Evolutionary conservation across 148 eudicot species (phyloP).

Genomic region (Gaultheria prostrata): DNA sequence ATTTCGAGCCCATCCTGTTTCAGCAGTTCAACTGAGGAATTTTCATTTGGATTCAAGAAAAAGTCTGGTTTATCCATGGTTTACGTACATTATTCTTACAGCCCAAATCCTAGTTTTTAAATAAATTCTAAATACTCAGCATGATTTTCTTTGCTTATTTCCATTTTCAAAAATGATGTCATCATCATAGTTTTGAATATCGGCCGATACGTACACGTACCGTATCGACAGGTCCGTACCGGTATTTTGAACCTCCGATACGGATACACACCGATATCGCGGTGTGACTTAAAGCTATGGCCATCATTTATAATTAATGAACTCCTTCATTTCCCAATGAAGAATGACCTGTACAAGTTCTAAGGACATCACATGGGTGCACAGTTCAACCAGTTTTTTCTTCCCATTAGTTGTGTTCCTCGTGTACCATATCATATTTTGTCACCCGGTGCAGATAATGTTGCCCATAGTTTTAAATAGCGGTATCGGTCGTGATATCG

Average conservation of each 20-base stretch:
- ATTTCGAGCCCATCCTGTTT: background rate
- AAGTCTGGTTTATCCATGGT: background rate
- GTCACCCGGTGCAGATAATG: background rate
- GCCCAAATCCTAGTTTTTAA: background rate
- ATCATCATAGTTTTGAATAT: too few species aligned
- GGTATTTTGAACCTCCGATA: too few species aligned
- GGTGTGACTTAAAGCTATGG: too few species aligned
- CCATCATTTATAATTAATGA: too few species aligned
- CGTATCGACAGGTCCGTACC: too few species aligned
- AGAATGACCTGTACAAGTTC: background rate
- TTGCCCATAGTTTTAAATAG: too few species aligned
- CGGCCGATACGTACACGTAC: too few species aligned
- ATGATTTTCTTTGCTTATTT: background rate
- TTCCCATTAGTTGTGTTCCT: background rate
- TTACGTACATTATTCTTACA: background rate
- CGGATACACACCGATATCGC: too few species aligned
- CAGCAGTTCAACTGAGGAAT: background rate
- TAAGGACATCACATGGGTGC: background rate
- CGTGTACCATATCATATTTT: background rate
- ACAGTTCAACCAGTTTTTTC: background rate
- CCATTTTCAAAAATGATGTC: background rate
- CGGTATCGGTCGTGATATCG: too few species aligned
- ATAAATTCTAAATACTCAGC: background rate
- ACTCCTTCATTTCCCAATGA: background rate
- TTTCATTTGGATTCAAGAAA: background rate